phyloP scores from a whole-genome alignment of 495 filamentous ascomycete genomes.

The Trichocladium antarcticum region DNA sequence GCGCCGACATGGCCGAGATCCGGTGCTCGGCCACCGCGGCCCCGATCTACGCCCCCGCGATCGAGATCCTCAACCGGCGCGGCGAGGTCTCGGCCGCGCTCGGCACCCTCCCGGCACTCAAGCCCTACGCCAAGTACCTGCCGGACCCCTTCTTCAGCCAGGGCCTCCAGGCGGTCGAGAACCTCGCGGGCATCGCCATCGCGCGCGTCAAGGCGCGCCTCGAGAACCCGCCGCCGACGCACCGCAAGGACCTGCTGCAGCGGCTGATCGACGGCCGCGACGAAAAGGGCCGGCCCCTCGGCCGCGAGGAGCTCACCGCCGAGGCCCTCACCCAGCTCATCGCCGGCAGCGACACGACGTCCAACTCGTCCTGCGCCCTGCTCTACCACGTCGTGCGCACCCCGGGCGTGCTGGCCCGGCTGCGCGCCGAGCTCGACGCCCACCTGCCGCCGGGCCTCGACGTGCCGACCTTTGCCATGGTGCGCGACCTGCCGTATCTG shows the following conservation, averaged over 20 bases:
- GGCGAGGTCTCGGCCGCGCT: constrained; percentile 57
- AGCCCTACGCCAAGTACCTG: constrained; percentile 53
- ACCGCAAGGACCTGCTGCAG: constrained; percentile 69
- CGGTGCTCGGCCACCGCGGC: constrained; percentile 40
- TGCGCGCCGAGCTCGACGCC: constrained; percentile 62
- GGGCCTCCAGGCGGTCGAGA: constrained; percentile 52
- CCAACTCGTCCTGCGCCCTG: constrained; percentile 79
- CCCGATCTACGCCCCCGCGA: constrained; percentile 51
- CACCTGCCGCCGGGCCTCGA: constrained; percentile 48
- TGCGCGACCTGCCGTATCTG: constrained; percentile 69
- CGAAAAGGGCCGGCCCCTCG: constrained; percentile 59
- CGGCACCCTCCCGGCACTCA: constrained; percentile 48
- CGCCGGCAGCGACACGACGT: constrained; percentile 81
- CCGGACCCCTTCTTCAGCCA: constrained; percentile 59
- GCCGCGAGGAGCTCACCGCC: constrained; percentile 69
- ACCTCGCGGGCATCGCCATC: constrained; percentile 64
- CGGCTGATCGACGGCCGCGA: constrained; percentile 82
- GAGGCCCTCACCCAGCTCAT: constrained; percentile 87
- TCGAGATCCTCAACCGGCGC: constrained; percentile 58
- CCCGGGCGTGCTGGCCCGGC: constrained; percentile 56
- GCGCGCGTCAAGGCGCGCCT: constrained; percentile 68
- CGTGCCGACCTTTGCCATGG: constrained; percentile 59
- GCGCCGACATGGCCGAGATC: constrained; percentile 48
- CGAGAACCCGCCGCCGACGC: constrained; percentile 47
- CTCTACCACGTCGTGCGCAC: constrained; percentile 64